Evolutionary conservation across 1,139 yeast species (phyloP).

Genomic region (Diutina mesorugosa): DNA sequence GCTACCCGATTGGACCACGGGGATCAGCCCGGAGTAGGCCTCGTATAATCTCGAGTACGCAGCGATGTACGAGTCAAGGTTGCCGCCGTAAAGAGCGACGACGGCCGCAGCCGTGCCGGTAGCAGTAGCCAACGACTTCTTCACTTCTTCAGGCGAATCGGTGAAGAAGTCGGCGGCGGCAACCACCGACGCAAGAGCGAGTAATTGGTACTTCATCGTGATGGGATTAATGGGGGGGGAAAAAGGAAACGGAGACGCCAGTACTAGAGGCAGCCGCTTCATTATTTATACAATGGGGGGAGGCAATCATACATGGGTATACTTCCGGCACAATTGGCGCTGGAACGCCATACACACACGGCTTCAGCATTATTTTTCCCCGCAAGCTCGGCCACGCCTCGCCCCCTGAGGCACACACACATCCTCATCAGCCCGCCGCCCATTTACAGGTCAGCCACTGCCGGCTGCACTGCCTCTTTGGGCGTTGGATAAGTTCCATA

Average conservation of each 20-base stretch:
- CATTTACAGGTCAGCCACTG: no score
- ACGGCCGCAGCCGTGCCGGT: neutral
- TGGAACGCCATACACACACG: neutral
- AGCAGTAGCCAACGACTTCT: neutral
- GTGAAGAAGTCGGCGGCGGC: neutral
- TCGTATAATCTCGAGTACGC: slow-evolving; percentile 1
- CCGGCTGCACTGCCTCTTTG: no score
- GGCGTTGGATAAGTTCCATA: no score
- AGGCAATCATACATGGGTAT: neutral
- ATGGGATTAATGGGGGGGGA: neutral
- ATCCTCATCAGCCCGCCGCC: no score
- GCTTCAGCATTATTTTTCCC: neutral
- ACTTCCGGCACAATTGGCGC: neutral
- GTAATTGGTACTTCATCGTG: neutral
- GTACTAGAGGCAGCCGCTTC: neutral
- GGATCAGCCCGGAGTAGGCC: neutral
- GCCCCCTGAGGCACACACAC: neutral
- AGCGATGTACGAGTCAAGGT: neutral
- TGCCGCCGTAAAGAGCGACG: neutral
- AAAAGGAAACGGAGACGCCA: neutral
- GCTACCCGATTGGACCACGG: neutral
- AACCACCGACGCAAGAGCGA: neutral
- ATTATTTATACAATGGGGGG: neutral
- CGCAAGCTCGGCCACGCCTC: neutral
- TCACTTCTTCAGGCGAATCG: neutral